These are phyloP conservation scores for Glarea lozoyensis DNA, from an alignment of 495 filamentous ascomycete species.

Conservation along the genomic window DNA sequence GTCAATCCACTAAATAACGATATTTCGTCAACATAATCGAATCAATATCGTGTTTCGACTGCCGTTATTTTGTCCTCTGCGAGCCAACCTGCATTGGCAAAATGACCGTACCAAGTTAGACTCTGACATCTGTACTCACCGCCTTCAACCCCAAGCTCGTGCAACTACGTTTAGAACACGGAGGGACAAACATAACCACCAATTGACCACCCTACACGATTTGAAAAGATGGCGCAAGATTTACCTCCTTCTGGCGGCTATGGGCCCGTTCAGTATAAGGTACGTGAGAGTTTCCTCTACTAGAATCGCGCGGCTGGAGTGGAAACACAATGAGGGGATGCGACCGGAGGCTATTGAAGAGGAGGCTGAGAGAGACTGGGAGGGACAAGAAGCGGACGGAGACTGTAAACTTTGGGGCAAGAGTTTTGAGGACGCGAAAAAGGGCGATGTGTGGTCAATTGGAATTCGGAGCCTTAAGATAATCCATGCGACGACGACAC, in stretches of 20 bases:
- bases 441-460: too few species aligned
- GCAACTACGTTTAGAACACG: not conserved
- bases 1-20: too few species aligned
- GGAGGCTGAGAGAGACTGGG: not conserved
- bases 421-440: not conserved
- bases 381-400: not conserved
- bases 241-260: constrained; percentile 94
- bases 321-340: not conserved
- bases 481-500: too few species aligned
- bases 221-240: constrained; percentile 64
- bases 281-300: constrained; percentile 28
- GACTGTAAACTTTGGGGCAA: not conserved
- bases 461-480: too few species aligned
- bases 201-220: constrained; percentile 14
- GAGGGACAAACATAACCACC: too few species aligned
- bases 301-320: not conserved
- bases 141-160: constrained; percentile 7
- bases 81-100: too few species aligned
- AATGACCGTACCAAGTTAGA: too few species aligned
- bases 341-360: constrained; percentile 2
- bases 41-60: too few species aligned
- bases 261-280: constrained; percentile 91
- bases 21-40: too few species aligned
- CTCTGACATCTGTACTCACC: too few species aligned
- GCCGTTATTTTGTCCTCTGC: too few species aligned